Evolutionary conservation across 805 yeast species (phyloP), one percentile per base, ranked within the genome.

Genomic region (Yarrowia sp.): DNA sequence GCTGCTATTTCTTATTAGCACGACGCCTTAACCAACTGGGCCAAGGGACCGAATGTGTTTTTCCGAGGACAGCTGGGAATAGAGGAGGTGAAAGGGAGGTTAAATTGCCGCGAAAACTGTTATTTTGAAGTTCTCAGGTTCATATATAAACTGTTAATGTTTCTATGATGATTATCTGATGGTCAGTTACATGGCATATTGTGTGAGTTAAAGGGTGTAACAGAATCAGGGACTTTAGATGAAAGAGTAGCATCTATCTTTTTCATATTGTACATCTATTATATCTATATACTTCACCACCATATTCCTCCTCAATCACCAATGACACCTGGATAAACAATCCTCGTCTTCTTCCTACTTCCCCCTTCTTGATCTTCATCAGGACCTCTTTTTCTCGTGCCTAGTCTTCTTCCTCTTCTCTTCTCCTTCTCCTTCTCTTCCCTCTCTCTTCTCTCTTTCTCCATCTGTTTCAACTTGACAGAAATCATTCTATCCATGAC

Each of bases 1-100:
- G 48, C 38, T 63, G 55, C 67, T 63, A 63, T 48, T 58, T 26
- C 65, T 59, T 59, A 59, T 59, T 59, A 59, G 65, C 65, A 59
- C 65, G 65, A 59, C 65, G 65, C 35, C 53, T 48, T 48, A 48
- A 48, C 53, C 53, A 48, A 48, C 53, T 48, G 53, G 53, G 53
- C 53, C 53, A 48, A 48, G 53, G 53, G 53, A 48, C 53, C 53
- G 35, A n/a, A 7, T 11, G 19, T 48, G 53, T 15, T 12, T 14
- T 10, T 48, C 38, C n/a, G 16, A 32, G 38, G 12, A 8, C 9
- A n/a, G 5, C 5, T 2, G 3, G 16, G 53, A 5, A 11, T 48
- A 48, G 36, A 48, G 14, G 22, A 14, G n/a, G 16, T 19, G 53
- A 48, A 0, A 11, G 0, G 9, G 50, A 22, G 19, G 8, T 8